Percentiles rank a stretch among this genome's conserved stretches.
phyloP scores from a whole-genome alignment of 345 rosid genomes.

The Streptanthus diversifolius region DNA sequence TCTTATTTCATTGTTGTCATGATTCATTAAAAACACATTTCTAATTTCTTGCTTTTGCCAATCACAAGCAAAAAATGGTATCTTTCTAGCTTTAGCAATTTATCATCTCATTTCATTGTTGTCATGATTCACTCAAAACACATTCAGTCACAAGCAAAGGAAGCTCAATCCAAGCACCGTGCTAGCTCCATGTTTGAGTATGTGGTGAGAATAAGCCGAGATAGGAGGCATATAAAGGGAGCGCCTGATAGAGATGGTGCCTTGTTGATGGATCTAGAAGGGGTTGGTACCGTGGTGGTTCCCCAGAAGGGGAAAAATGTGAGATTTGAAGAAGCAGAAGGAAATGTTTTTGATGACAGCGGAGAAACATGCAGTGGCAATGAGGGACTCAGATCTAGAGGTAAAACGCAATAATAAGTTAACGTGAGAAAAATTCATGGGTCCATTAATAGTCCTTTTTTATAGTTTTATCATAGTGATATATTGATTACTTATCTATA shows the following conservation, averaged over 20 bases:
- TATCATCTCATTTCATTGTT: neutral
- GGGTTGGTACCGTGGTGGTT: constrained; percentile 57
- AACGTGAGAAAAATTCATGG: neutral
- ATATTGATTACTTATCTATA: neutral
- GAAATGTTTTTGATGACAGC: constrained; percentile 53
- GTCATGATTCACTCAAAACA: neutral
- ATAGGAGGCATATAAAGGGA: constrained; percentile 39
- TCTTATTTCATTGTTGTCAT: neutral
- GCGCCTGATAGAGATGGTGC: constrained; percentile 39
- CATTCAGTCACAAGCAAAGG: constrained; percentile 43
- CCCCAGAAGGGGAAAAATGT: constrained; percentile 52
- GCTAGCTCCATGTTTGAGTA: constrained; percentile 42
- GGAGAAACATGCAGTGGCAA: constrained; percentile 78
- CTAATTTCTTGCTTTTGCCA: constrained; percentile 26
- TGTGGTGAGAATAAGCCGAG: constrained; percentile 40
- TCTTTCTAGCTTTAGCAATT: constrained; percentile 5
- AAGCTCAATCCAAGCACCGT: constrained; percentile 39
- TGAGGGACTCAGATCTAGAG: constrained; percentile 57
- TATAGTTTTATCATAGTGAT: constrained; percentile 13
- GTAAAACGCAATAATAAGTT: constrained; percentile 30
- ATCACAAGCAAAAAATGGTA: constrained; percentile 60
- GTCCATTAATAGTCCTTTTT: neutral
- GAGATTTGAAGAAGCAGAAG: constrained; percentile 44
- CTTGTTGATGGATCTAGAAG: constrained; percentile 51
- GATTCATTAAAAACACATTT: neutral